Base-by-base conservation (phyloP, 2,329 filamentous ascomycete genomes). In the Hyphodiscus sp. region DNA sequence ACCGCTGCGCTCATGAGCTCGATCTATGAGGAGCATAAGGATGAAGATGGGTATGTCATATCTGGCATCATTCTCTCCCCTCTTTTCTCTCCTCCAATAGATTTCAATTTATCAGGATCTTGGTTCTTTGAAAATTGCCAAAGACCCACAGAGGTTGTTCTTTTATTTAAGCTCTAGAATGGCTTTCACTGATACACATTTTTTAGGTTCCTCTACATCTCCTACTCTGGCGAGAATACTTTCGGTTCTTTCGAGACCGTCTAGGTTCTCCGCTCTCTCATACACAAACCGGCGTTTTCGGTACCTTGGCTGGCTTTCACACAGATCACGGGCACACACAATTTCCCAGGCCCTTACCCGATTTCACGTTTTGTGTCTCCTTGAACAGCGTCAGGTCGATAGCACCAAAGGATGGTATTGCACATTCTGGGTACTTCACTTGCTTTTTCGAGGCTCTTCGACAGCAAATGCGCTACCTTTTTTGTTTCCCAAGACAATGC, bases 21-120 rank as follows among this genome's bases (percentile, higher is more conserved):
- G 73, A 97, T 99, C 76, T 99, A 99, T 73, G 94, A 99, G 74
- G 92, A 97, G 75, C 94, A 99, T 83, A 97, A 99, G 80, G 83
- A 86, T 62, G 67, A 86, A 70, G 83, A 87, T 67, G 82, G 82
- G 77, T 86, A 63, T 33, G 64, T 66, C 54, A 33, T 47, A 46
- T 45, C 75, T 52, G 76, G 41, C 26, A 33, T 49, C 30, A 45
- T 41, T 45, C 55, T 51, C 49, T 54, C 48, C 41, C 41, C 41
- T 20, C 23, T 26, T 18, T 6, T 20, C 16, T 7, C 38, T 43
- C 19, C 38, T 11, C 10, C 16, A 33, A 41, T 44, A 20, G n/a
- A 45, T 38, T 33, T 45, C 50, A 33, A 41, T 50, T 41, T 49
- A 11, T 18, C 19, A 16, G 47, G 13, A 20, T 33, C 7, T 26